Base-by-base conservation (phyloP, 352 stramenopile species). In the Paralagenidium karlingii region DNA sequence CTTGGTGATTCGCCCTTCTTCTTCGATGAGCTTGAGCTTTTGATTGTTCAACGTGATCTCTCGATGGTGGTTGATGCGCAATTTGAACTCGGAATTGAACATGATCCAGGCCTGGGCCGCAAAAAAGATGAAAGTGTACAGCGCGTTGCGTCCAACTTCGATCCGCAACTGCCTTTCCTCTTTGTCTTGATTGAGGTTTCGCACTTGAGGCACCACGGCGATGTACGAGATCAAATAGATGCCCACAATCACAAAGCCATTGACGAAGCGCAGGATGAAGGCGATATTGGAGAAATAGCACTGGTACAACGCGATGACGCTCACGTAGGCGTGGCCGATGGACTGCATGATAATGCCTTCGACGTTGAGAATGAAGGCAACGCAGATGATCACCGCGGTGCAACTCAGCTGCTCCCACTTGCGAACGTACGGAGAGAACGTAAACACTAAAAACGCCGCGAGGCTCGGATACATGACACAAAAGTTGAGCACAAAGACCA, bases 111-210 rank as follows among this genome's bases (percentile, higher is more conserved):
- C 67, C 30, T 90, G 74, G 5, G 63, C 69, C 1, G 46, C 61
- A 26, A 89, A 82, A 54, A 87, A 89, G 25, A 88, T 58, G 47
- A 92, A 68, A 15, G 91, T 82, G 53, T 91, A 86, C 2, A 87
- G 55, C 22, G 68, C 67, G 26, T 89, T 89, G 22, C 75, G 53
- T 5, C 63, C 54, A 0, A 80, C 58, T 10, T 65, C 66, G 4
- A 77, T 51, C n/a, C 61, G 45, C 19, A 7, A 36, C 7, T 36
- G 30, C 7, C n/a, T n/a, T n/a, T n/a, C n/a, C n/a, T n/a, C n/a
- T n/a, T n/a, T n/a, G n/a, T 67, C 68, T 3, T 58, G 67, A 37
- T 64, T 51, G 8, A 60, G 40, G 27, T 48, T 60, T 53, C 51
- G 64, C 10, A 27, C 38, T 12, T 50, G 42, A n/a, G 69, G 68